Evolutionary conservation across 164 flowering plant genomes (phyloP), one percentile per base, ranked within the genome.

Genomic region (Santalum album): DNA sequence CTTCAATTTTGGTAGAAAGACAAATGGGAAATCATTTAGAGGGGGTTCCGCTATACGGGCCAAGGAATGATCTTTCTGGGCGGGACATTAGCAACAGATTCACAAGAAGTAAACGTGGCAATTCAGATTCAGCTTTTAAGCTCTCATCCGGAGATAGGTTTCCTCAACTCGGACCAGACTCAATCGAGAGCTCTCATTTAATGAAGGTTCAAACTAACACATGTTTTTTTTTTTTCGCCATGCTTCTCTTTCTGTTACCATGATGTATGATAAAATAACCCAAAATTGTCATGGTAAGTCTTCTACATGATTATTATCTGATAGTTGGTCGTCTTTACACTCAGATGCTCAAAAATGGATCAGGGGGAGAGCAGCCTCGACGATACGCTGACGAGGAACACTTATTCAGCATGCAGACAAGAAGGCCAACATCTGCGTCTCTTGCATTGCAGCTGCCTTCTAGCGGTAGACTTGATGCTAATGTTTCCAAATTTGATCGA

Each of bases 21-120:
- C 82, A 72, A 59, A 71, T 29, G 17, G 76, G 75, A 27, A 78
- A 68, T 65, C 84, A 75, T 65, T 78, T 73, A 23, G 86, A 87
- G 51, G 90, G 87, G 20, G 71, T 86, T 64, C 85, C 87, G 29
- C 75, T 73, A 59, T 79, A 77, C 69, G 81, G 80, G 35, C 68
- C 76, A 36, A 80, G 76, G 67, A 73, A 76, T 60, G 87, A 83
- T 54, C 53, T 73, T 17, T 67, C 85, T 36, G 85, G 77, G 22
- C 64, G 72, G 49, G 89, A 82, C 53, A 65, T 75, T 38, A 76
- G 75, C 63, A 79, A 73, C 53, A 69, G 75, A 61, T 53, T 79
- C 10, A 44, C 57, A 0, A 89, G 96, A 40, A 69, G 66, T 55
- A 91, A 86, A 67, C 68, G 90, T 57, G 76, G 87, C 63, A 79